Base-by-base conservation (phyloP, 257 asterid species). In the Sherardia arvensis region DNA sequence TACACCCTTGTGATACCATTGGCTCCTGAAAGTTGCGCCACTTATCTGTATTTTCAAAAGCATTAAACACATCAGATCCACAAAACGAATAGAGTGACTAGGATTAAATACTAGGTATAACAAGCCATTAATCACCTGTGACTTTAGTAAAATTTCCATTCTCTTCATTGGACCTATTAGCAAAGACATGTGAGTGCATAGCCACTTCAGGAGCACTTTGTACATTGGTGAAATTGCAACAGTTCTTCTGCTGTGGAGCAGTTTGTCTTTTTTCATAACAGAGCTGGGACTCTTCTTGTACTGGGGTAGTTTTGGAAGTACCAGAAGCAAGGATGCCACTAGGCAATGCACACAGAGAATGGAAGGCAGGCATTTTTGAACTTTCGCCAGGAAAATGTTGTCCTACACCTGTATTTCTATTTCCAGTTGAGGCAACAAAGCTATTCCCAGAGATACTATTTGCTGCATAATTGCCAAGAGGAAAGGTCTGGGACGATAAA, bases 61-160 rank as follows among this genome's bases (percentile, higher is more conserved):
- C 20, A 66, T 47, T 64, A 30, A 53, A 51, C 32, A 59, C 43
- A 38, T 47, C 27, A 48, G 23, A 49, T 59, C 28, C 68, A 68
- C 21, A 55, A 64, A 53, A 60, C 22, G 23, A 64, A 59, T 18
- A 43, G 23, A 59, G 67, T 25, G 64, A 54, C 49, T 53, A 20
- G 36, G 5, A 45, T 7, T 43, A n/a, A 40, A 17, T 62, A 43
- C 34, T n/a, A n/a, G n/a, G 25, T 21, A 22, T n/a, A 61, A 23
- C 21, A 62, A 66, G 45, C 73, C 63, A 68, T 57, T 55, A 55
- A 9, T 70, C 69, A 81, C 87, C 87, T 70, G 77, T 38, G 29
- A 64, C 68, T 22, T 66, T 58, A 66, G 77, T 69, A 40, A 68
- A 30, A 34, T 57, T 56, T 60, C 73, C 73, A 26, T 10, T 58